Conservation (phyloP, 2,329 filamentous ascomycete species). For the Sporothrix protearum region DNA sequence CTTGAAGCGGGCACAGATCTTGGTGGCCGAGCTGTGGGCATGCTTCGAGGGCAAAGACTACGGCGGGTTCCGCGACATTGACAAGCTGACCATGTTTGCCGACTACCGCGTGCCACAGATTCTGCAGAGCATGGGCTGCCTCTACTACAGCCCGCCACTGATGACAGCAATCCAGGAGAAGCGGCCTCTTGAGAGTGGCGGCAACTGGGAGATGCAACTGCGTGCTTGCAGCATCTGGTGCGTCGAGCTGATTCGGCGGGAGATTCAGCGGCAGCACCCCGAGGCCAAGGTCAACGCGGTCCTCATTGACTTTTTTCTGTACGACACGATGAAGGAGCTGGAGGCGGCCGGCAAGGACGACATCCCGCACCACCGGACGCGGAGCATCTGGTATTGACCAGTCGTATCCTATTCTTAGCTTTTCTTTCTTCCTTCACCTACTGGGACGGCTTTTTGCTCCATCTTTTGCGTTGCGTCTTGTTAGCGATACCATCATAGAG, state of each 20-base stretch:
- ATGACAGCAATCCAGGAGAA: constrained; percentile 64
- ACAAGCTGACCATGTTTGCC: constrained; percentile 97
- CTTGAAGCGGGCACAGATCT: constrained; percentile 91
- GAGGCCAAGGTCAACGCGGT: constrained; percentile 77
- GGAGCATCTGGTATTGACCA: constrained; percentile 79
- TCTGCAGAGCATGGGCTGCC: constrained; percentile 73
- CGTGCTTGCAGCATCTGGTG: constrained; percentile 94
- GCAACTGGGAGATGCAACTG: constrained; percentile 79
- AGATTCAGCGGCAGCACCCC: constrained; percentile 72
- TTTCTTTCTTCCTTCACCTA: neutral
- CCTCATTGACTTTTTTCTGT: constrained; percentile 94
- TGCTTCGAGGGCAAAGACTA: constrained; percentile 80
- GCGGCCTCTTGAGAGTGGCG: constrained; percentile 65
- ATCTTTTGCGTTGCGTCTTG: neutral
- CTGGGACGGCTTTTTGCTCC: neutral
- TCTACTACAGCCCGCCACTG: constrained; percentile 79
- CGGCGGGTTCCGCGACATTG: constrained; percentile 83
- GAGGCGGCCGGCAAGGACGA: constrained; percentile 60
- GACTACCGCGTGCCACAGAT: constrained; percentile 97
- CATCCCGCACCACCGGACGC: constrained; percentile 81
- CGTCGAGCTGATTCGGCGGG: constrained; percentile 78
- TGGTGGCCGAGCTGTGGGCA: constrained; percentile 95
- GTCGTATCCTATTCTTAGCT: neutral
- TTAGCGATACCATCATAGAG: constrained; percentile 16
- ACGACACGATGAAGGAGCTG: constrained; percentile 86